Evolutionary conservation across 140 eudicot species (phyloP).

Genomic region (Stevia rebaudiana): DNA sequence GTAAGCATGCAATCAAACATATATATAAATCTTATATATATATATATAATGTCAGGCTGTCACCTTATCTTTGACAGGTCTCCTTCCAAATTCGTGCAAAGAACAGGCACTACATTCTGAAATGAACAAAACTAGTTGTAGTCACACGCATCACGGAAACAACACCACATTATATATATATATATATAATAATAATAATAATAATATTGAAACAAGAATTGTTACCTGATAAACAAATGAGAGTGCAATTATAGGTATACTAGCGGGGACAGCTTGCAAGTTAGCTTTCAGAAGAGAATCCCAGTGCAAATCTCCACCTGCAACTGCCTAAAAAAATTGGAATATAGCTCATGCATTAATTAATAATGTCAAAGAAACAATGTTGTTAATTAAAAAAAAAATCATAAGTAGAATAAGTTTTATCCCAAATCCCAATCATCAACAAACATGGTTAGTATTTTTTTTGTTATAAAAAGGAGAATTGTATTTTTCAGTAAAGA

Average conservation of each 20-base stretch:
- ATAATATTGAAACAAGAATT: slow-evolving; percentile 8
- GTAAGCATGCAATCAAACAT: background rate
- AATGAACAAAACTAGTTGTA: slow-evolving; percentile 1
- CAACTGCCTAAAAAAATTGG: slow-evolving; percentile 59
- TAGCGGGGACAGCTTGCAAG: slow-evolving; percentile 75
- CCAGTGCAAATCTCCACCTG: slow-evolving; percentile 91
- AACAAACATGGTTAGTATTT: background rate
- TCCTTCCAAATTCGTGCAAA: slow-evolving; percentile 91
- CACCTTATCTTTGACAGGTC: slow-evolving; percentile 82
- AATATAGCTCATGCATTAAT: background rate
- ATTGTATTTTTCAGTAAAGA: background rate
- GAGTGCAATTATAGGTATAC: slow-evolving; percentile 87
- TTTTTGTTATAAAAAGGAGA: background rate
- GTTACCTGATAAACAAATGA: slow-evolving; percentile 92
- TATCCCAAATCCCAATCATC: too few species aligned
- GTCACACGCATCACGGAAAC: slow-evolving; percentile 16
- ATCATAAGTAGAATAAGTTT: background rate
- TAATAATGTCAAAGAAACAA: background rate
- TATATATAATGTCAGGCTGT: slow-evolving; percentile 1
- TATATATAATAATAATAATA: background rate
- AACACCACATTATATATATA: slow-evolving; percentile 1
- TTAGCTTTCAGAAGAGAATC: slow-evolving; percentile 81
- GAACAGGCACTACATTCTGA: slow-evolving; percentile 99
- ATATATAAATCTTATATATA: background rate
- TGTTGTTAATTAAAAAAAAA: background rate